Evolutionary conservation across 371 early-diverging fungal species (phyloP), one percentile per base, ranked within the genome.

Genomic region (Mucor ambiguus): DNA sequence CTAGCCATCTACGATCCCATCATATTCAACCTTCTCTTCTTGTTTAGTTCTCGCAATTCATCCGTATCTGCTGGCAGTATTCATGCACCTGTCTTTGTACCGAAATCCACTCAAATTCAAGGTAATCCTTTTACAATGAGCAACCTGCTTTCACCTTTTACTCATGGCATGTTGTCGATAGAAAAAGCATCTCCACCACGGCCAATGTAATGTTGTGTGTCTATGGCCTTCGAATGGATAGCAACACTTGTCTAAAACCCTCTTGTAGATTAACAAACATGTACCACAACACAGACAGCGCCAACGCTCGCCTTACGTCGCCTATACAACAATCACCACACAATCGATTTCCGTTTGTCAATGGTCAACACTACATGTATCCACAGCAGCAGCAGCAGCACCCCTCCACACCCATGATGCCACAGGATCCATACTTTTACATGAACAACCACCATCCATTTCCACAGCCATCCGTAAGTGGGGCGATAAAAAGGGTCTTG

Each of bases 1-100:
- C 1, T 46, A 46, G 22, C 22, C 22, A 46, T 24, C 35, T 8
- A 33, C 11, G 30, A 30, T 30, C 3, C 30, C 30, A 30, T 30
- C 30, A 5, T 30, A 30, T 30, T 30, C 30, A 30, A n/a, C 5
- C 5, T 30, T 30, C 5, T 46, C 8, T 10, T 46, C 37, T 37
- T 11, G 14, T 49, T 4, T 37, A 62, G 62, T 6, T 18, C 35
- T 14, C 43, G 55, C 35, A 46, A 57, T 46, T 46, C 57, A 20
- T 78, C 81, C 11, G 85, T 86, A 18, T 80, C 87, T 57, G 81
- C 85, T 29, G 89, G 85, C 29, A 78, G 82, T 57, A 76, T 89
- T 44, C 81, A 86, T 71, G 89, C 89, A 3, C 87, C 89, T 26
- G 84, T 88, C 22, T 90, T 89, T 69, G 80, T 89, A 28, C 90